A percentile compares a stretch with the other conserved stretches of the same genome.
phyloP scores from a whole-genome alignment of 495 filamentous ascomycete species.

The Daldinia bambusicola region DNA sequence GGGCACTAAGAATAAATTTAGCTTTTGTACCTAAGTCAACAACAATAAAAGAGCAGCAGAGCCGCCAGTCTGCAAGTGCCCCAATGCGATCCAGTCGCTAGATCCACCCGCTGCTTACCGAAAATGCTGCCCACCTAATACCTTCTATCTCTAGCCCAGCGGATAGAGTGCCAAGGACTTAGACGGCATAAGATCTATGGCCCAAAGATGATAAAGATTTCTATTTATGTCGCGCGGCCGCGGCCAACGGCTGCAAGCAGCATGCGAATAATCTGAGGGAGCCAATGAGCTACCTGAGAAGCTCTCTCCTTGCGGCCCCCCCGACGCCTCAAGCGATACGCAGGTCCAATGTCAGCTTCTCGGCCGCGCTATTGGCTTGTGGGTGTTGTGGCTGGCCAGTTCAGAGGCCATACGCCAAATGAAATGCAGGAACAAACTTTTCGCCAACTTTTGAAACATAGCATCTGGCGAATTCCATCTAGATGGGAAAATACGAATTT shows the following conservation, averaged over 20 bases:
- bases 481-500: conserved; percentile 23
- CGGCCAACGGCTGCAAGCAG: conserved; percentile 32
- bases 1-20: conserved; percentile 40
- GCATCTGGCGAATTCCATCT: conserved; percentile 30
- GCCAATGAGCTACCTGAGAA: conserved; percentile 37
- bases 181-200: conserved; percentile 42
- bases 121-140: conserved; percentile 22
- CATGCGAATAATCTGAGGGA: conserved; percentile 34
- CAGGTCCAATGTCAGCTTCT: conserved; percentile 36
- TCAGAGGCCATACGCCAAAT: conserved; percentile 19
- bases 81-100: conserved; percentile 28
- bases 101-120: conserved; percentile 3
- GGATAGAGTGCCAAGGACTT: conserved; percentile 39
- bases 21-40: not conserved
- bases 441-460: conserved; percentile 38
- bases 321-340: conserved; percentile 36
- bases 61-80: conserved; percentile 34
- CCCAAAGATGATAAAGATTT: conserved; percentile 30
- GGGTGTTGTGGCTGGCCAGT: conserved; percentile 7
- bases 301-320: conserved; percentile 34
- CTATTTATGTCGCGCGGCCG: conserved; percentile 40
- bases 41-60: conserved; percentile 14
- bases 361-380: conserved; percentile 34
- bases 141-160: conserved; percentile 32
- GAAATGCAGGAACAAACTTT: conserved; percentile 38